Base-by-base conservation (phyloP, 31 red algal species). In the Asparagopsis taxiformis region DNA sequence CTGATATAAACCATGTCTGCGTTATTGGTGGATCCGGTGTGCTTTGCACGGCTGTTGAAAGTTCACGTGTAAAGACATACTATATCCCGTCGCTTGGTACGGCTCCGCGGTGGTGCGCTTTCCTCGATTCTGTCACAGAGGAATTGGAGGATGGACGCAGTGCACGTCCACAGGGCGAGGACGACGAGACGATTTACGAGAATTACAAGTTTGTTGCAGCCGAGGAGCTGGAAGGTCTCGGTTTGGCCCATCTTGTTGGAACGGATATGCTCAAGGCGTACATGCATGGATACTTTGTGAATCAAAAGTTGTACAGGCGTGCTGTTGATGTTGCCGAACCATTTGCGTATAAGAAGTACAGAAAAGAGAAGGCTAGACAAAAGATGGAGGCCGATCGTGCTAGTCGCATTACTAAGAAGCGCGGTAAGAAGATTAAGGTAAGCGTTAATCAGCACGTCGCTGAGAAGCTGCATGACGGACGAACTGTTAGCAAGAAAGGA, bases 251-350 rank as follows among this genome's bases (percentile, higher is more conserved):
- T 30, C 50, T 94, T 19, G 49, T 82, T 0, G 95, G 90, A 2
- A 90, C 85, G 15, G 64, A 83, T 3, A 41, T 87, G 9, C 59
- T 94, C 34, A 85, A 79, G 34, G 72, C 85, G 3, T 90, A 98
- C 69, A 84, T 98, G 77, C 95, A 98, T 44, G 95, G 95, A 37
- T 98, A 87, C 64, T 94, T 98, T 72, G 78, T 94, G 31, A 71
- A 98, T 64, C 34, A 86, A 31, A 72, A 79, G 22, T 54, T 94
- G 59, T 94, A 94, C 68, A 80, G 90, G 54, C 73, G 92, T 59
- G 78, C 85, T 3, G 61, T 72, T 5, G 84, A 89, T 20, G 95
- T 82, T 2, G 52, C 85, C 4, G 55, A 90, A 3, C 95, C 95
- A 30, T 90, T 87, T 68, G 95, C 77, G 21, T 98, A 98, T 62